phyloP scores from a whole-genome alignment of 176 grass and related monocot species.

The Zoysia pacifica region DNA sequence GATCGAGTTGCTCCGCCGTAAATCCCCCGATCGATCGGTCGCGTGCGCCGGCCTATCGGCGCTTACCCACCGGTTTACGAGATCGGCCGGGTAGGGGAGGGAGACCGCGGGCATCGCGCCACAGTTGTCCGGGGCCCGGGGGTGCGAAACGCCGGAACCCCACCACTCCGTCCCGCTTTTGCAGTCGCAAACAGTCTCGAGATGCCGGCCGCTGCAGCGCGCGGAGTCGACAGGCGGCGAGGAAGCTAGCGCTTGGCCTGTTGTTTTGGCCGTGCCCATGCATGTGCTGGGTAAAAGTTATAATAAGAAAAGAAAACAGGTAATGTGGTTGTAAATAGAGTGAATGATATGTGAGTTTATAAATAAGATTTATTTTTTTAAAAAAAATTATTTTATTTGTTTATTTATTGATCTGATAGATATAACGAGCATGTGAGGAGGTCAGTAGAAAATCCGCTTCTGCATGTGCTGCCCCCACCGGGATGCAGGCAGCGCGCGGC shows the following conservation, averaged over 20 bases:
- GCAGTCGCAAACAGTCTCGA: conserved; percentile 36
- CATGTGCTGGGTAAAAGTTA: not conserved
- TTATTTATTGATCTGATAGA: too few relatives aligned
- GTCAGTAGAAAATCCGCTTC: too few relatives aligned
- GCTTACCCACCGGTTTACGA: not conserved
- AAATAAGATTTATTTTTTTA: too few relatives aligned
- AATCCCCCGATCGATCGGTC: not conserved
- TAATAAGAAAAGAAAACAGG: too few relatives aligned
- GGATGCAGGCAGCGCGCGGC: conserved; percentile 3
- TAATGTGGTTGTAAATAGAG: too few relatives aligned
- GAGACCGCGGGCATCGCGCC: conserved; percentile 49
- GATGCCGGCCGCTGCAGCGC: conserved; percentile 24
- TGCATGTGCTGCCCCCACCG: too few relatives aligned
- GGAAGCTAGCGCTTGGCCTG: conserved; percentile 11
- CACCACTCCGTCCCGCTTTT: conserved; percentile 42
- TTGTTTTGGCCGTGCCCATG: not conserved
- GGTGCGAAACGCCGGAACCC: not conserved
- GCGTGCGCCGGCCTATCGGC: not conserved
- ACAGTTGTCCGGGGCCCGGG: conserved; percentile 37
- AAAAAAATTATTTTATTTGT: too few relatives aligned
- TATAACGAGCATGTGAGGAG: too few relatives aligned
- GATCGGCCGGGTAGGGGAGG: not conserved
- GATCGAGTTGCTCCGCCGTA: not conserved
- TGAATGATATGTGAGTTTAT: too few relatives aligned
- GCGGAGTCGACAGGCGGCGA: conserved; percentile 1